Base-by-base conservation (phyloP, 192 early-diverging fungal species). In the Radiomyces spectabilis region DNA sequence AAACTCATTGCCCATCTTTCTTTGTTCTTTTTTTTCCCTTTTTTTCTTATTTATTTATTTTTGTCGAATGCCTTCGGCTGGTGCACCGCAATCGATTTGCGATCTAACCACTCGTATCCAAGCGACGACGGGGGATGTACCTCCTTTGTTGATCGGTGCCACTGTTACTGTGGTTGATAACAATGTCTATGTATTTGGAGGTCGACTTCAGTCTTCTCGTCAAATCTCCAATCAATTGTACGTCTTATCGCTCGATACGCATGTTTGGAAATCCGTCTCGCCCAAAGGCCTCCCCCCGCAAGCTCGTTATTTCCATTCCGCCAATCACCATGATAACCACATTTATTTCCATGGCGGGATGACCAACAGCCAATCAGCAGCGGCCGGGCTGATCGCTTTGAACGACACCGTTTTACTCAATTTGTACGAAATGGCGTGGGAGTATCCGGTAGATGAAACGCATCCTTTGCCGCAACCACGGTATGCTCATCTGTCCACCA, bases 311-410 rank as follows among this genome's bases (percentile, higher is more conserved):
- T 87, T 89, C 65, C 87, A 89, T 63, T 87, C 87, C 13, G 76
- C 81, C 40, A 87, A 81, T 41, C 73, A 77, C 30, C 84, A 83
- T 54, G 63, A 73, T 58, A 77, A 81, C 43, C 63, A 72, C 40
- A 73, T 89, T 25, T 67, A 86, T 7, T 77, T 81, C 42, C 87
- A 86, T 73, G 87, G 87, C 41, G 87, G 87, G 9, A 89, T 89
- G 87, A 82, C 84, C 0, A 73, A 78, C 60, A 82, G 83, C 1
- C 57, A 62, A 54, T 40, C 59, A 37, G 45, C 71, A 44, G 18
- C 74, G 25, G 77, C 86, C 59, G 68, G 70, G 37, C 51, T 77
- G 41, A 62, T 71, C 33, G 75, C 84, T 13, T 80, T 87, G 26
- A 81, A 78, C 44, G 84, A 87, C 30, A 66, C 84, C 12, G 74